Evolutionary conservation across 768 basidiomycete species (phyloP).

Genomic region (Cystoderma amianthinum): DNA sequence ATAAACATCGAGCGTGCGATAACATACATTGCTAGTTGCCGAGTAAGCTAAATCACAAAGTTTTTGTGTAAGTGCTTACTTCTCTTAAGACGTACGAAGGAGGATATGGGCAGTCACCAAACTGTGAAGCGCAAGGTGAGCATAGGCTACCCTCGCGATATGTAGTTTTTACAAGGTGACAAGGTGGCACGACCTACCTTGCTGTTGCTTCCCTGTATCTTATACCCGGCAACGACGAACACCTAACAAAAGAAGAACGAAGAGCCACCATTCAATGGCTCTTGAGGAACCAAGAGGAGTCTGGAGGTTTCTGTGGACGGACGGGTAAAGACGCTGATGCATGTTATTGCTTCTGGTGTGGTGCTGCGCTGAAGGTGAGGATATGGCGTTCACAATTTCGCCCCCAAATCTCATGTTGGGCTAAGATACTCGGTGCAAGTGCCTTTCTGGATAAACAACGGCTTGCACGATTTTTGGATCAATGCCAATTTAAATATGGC

Average conservation of each 20-base stretch:
- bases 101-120: constrained; percentile 80
- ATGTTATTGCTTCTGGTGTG: constrained; percentile 97
- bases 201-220: constrained; percentile 72
- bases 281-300: constrained; percentile 55
- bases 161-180: neutral
- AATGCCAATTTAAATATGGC: constrained; percentile 84
- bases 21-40: constrained; percentile 61
- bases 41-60: constrained; percentile 37
- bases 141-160: neutral
- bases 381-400: constrained; percentile 11
- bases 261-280: constrained; percentile 70
- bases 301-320: constrained; percentile 83
- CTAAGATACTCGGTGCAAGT: constrained; percentile 61
- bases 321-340: constrained; percentile 86
- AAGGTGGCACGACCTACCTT: constrained; percentile 94
- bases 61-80: constrained; percentile 2
- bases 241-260: constrained; percentile 32
- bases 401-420: neutral
- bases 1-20: constrained; percentile 57
- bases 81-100: constrained; percentile 80
- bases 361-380: constrained; percentile 76
- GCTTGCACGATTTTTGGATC: constrained; percentile 57
- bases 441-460: constrained; percentile 49
- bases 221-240: constrained; percentile 20
- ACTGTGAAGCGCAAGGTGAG: constrained; percentile 80